Conservation (phyloP, 306 rosid species). For the Prunus mira region DNA sequence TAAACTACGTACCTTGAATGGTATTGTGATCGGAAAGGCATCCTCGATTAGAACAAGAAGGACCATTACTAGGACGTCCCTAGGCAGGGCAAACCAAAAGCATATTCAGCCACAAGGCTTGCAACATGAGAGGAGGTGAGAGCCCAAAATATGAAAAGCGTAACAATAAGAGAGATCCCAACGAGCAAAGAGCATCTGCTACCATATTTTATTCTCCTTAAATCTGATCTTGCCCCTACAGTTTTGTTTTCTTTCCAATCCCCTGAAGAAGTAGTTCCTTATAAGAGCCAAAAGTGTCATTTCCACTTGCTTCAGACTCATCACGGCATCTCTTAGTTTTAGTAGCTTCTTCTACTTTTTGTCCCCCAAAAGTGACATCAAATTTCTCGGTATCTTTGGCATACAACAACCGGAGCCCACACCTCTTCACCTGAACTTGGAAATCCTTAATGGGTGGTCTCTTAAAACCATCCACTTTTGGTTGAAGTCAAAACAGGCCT, state of each 20-base stretch:
- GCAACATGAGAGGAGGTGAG: no score
- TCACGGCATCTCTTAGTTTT: background rate
- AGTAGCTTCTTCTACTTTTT: background rate
- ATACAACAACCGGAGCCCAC: slow-evolving; percentile 4
- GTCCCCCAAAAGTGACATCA: background rate
- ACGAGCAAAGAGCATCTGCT: no score
- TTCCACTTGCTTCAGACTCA: background rate
- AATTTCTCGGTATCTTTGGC: background rate
- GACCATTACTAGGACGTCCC: no score
- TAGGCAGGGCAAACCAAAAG: no score
- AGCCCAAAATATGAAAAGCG: no score
- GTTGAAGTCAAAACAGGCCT: background rate
- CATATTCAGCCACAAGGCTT: no score
- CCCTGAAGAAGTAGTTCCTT: background rate
- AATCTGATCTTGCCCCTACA: background rate
- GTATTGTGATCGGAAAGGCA: no score
- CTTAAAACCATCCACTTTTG: background rate
- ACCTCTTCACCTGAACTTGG: background rate
- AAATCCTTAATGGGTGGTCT: background rate
- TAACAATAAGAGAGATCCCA: no score
- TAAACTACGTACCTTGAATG: no score
- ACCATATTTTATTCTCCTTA: background rate
- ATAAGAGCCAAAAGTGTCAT: background rate
- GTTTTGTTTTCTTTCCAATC: background rate
- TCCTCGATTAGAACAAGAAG: no score